Conservation (phyloP, 345 rosid genomes). For the Isatis tinctoria region DNA sequence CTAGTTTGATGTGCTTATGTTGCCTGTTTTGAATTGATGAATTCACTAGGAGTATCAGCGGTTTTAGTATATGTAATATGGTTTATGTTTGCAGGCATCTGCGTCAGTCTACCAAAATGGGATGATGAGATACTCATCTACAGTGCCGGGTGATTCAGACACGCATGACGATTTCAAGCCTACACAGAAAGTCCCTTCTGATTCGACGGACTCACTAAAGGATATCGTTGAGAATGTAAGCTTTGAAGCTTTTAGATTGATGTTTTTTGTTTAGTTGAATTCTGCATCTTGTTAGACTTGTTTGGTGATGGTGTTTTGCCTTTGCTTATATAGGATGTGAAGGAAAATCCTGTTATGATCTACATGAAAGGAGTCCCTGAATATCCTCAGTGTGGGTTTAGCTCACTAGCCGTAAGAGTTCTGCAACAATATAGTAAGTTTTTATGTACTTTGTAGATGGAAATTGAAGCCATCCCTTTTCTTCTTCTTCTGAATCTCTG, state of each 20-base stretch:
- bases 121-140: constrained; percentile 43
- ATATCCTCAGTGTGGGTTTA: constrained; percentile 91
- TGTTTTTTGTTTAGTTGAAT: background rate
- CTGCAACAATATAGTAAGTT: constrained; percentile 73
- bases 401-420: constrained; percentile 87
- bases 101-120: constrained; percentile 40
- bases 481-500: background rate
- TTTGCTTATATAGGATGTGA: constrained; percentile 65
- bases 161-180: constrained; percentile 86
- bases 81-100: constrained; percentile 40
- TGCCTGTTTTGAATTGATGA: background rate
- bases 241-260: background rate
- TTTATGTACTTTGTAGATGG: background rate
- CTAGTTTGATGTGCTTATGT: background rate
- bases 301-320: constrained; percentile 14
- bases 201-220: constrained; percentile 46
- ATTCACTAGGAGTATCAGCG: background rate
- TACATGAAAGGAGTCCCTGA: constrained; percentile 98
- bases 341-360: constrained; percentile 84
- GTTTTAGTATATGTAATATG: background rate
- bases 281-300: background rate
- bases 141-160: constrained; percentile 68
- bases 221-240: constrained; percentile 78
- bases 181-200: constrained; percentile 45
- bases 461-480: background rate